Evolutionary conservation across 2,329 filamentous ascomycete species (phyloP).

Genomic region (Achaetomium macrosporum): DNA sequence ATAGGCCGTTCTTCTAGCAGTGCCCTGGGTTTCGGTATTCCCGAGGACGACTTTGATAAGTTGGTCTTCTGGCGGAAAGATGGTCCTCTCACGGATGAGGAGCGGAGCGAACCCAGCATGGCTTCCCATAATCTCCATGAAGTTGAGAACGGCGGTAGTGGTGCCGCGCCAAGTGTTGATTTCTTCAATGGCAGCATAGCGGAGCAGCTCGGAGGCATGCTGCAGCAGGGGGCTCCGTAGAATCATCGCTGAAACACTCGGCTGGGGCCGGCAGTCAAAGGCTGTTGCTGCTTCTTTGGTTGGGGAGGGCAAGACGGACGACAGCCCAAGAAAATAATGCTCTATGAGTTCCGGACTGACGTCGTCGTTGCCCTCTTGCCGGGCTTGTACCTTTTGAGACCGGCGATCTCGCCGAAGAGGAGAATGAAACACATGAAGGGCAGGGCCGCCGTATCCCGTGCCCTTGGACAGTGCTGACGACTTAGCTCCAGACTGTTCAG

Average conservation of each 20-base stretch:
- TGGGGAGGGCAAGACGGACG: constrained; percentile 8
- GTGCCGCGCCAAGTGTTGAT: constrained; percentile 25
- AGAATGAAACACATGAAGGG: background rate
- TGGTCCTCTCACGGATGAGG: constrained; percentile 30
- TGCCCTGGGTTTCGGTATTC: background rate
- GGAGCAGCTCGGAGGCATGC: constrained; percentile 24
- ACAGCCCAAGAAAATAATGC: constrained; percentile 17
- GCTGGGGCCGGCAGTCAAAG: constrained; percentile 4
- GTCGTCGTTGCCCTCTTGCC: background rate
- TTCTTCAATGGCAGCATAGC: constrained; percentile 26
- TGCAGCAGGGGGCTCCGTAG: constrained; percentile 25
- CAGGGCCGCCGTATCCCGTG: constrained; percentile 18
- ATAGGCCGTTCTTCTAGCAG: constrained; percentile 1
- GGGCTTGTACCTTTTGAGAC: background rate
- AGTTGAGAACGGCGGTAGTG: constrained; percentile 35
- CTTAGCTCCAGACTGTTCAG: background rate
- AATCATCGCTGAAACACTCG: constrained; percentile 16
- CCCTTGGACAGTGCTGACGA: constrained; percentile 19
- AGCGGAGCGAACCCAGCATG: constrained; percentile 30
- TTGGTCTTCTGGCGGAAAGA: constrained; percentile 31
- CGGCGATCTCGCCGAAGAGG: background rate
- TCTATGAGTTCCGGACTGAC: background rate
- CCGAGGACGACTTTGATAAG: constrained; percentile 31
- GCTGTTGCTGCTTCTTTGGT: background rate
- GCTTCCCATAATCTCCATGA: constrained; percentile 32